Evolutionary conservation across 108 stramenopile species (phyloP), one percentile per base, ranked within the genome.

Genomic region (Cyclotella sp.): DNA sequence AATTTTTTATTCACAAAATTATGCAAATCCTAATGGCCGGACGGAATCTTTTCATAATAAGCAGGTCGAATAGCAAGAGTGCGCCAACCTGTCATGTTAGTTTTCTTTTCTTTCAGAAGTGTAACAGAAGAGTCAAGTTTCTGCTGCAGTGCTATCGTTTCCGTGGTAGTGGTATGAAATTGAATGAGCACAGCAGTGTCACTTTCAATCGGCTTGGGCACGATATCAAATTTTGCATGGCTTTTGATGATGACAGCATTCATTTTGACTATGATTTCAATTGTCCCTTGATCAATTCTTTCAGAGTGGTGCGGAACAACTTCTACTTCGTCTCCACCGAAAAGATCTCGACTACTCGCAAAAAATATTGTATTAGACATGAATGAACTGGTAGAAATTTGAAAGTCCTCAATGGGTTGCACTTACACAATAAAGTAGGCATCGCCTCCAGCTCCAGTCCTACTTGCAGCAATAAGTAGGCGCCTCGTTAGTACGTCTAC

Each of bases 401-500:
- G 34, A 60, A 39, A 47, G 26, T 10, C 6, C 28, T 8, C 29
- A n/a, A 42, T 16, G 24, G 47, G 5, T 34, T 39, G 40, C 39
- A 86, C 82, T 74, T 63, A 65, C 66, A 95, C 91, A 67, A 95
- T 79, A 77, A 90, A 95, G 75, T 86, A 91, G 9, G 94, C 91
- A 85, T 95, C 94, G 10, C 94, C 94, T 21, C 94, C 91, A 53
- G 86, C 87, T n/a, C 94, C 91, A 10, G 94, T 95, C 24, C 94
- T 82, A 83, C 89, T 86, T 9, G 90, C 87, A 1, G 94, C 91
- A 76, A 95, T 85, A 55, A 95, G 67, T n/a, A 95, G 64, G 24
- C 94, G 86, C 43, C 89, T 74, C 7, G 91, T 87, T 68, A 95
- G 73, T 11, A 86, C 68, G 65, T 95, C 91, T n/a, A 95, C 81